Evolutionary conservation across 305 asterid genomes (phyloP).

Genomic region (Stenogyne calaminthoides): DNA sequence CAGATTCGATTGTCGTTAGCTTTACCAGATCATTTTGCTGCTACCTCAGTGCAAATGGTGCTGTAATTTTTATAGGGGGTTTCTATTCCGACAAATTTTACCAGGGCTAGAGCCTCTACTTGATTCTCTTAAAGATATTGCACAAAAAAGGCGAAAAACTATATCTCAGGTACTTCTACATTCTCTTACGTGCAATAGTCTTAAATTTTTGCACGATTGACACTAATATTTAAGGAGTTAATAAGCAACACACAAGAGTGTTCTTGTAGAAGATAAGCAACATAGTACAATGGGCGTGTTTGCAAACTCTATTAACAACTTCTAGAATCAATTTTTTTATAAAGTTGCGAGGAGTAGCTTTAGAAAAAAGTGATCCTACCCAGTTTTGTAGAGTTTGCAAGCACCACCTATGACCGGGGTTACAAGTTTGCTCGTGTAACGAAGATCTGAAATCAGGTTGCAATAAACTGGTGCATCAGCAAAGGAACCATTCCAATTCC

Average conservation of each 20-base stretch:
- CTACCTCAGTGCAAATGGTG: constrained; percentile 19
- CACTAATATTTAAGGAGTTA: neutral
- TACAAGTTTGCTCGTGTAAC: neutral
- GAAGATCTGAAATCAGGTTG: constrained; percentile 51
- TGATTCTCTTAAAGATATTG: constrained; percentile 56
- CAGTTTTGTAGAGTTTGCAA: neutral
- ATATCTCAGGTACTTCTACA: constrained; percentile 57
- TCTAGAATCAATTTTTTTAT: neutral
- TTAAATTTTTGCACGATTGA: neutral
- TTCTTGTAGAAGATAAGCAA: neutral
- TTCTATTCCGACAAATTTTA: constrained; percentile 74
- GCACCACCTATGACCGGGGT: neutral
- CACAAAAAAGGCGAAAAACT: constrained; percentile 63
- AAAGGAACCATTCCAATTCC: constrained; percentile 89
- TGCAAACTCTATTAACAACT: neutral
- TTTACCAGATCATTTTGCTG: constrained; percentile 9
- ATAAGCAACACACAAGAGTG: neutral
- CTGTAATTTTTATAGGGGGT: constrained; percentile 50
- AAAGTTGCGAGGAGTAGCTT: neutral
- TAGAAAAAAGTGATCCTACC: neutral
- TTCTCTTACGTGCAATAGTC: neutral
- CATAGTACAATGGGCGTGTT: neutral
- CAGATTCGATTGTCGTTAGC: neutral
- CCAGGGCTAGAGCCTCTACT: constrained; percentile 85
- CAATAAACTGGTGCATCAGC: constrained; percentile 91